Base-by-base conservation (phyloP, 768 basidiomycete genomes). In the Suillus variegatus region DNA sequence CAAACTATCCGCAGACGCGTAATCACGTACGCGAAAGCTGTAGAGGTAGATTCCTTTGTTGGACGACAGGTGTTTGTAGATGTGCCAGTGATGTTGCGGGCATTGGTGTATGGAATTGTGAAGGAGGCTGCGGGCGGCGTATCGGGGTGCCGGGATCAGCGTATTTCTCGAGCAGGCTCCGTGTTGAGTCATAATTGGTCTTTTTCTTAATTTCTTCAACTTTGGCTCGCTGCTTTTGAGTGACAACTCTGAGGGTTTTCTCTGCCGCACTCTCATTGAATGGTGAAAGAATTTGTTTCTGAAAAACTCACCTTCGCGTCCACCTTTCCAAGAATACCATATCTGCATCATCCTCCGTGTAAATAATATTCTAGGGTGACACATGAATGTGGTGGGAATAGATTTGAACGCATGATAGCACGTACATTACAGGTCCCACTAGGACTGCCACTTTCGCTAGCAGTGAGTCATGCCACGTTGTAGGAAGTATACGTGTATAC, bases 121-220 rank as follows among this genome's bases (percentile, higher is more conserved):
- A 61, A 71, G 76, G 52, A 73, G 69, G 63, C 14, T 78, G 66
- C 12, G 84, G 78, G 68, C 76, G 81, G 38, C 84, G 84, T 55
- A 85, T 71, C 16, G 84, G 81, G 2, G 83, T 80, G 13, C 70
- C 55, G 6, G 79, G 71, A 44, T 92, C 92, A 68, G 97, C 97
- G 71, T 97, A 98, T 64, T 88, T 87, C 74, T 97, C 94, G 20
- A 99, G 82, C 54, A 99, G 82, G 70, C 91, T 93, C 61, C 92
- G 89, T 36, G 95, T 99, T 13, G 87, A 87, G 74, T 99, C 94
- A 77, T 93, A 99, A 70, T 98, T 97, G 2, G 96, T 98, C 75
- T 93, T 95, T 81, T 95, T 94, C 84, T 99, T 99, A 69, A 99
- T 93, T 70, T 97, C 96, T 68, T 97, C 95, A 44, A 99, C 86